phyloP scores from a whole-genome alignment of 1,284 basidiomycete species.

The Fomitopsis betulina region DNA sequence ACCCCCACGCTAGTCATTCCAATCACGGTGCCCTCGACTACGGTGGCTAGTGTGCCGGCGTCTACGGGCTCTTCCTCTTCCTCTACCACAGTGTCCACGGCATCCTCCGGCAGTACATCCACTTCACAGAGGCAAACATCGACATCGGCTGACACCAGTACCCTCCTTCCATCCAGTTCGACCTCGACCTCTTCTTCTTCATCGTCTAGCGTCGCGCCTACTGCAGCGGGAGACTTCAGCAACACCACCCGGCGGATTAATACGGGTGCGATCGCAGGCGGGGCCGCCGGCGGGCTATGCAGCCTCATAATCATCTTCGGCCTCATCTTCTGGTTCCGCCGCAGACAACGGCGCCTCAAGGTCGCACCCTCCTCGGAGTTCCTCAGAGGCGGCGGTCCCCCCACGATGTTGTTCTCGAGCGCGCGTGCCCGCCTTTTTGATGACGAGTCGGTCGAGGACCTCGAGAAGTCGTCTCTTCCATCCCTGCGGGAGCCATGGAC shows the following conservation, averaged over 20 bases:
- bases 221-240: not conserved
- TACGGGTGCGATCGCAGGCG: not conserved
- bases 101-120: no score
- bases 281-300: not conserved
- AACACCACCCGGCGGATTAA: not conserved
- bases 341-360: not conserved
- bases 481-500: not conserved
- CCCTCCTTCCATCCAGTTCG: not conserved
- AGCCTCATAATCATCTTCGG: not conserved
- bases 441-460: not conserved
- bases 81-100: no score
- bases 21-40: no score
- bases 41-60: no score
- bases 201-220: not conserved
- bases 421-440: not conserved
- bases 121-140: no score
- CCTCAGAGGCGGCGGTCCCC: not conserved
- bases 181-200: not conserved
- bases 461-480: not conserved
- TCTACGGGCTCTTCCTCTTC: no score
- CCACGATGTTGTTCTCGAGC: not conserved
- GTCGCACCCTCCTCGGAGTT: conserved; percentile 1
- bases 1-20: no score
- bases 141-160: not conserved
- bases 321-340: not conserved